phyloP scores from a whole-genome alignment of 2,329 filamentous ascomycete species.

The Colletotrichum navitas region DNA sequence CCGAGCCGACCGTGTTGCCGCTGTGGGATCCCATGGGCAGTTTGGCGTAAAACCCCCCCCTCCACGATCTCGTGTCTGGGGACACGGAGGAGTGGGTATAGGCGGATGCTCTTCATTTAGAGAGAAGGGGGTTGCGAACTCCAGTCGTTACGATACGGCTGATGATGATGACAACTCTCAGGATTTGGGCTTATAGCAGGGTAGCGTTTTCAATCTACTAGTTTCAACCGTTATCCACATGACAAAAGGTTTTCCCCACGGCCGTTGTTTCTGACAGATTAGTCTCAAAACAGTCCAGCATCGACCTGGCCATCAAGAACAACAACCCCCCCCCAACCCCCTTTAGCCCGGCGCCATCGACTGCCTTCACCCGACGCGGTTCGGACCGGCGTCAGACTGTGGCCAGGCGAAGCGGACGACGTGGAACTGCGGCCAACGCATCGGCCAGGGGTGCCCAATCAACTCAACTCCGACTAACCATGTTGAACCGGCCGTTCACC shows the following conservation, averaged over 20 bases:
- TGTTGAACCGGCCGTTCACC: not conserved
- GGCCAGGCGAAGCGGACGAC: not conserved
- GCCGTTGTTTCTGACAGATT: slow-evolving; percentile 1
- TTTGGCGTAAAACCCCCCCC: slow-evolving; percentile 63
- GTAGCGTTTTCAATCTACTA: slow-evolving; percentile 25
- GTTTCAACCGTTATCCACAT: not conserved
- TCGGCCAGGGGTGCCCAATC: not conserved
- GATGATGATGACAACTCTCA: slow-evolving; percentile 9
- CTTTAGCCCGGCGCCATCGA: not conserved
- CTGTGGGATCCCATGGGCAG: slow-evolving; percentile 87
- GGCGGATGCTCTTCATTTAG: not conserved
- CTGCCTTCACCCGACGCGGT: not conserved
- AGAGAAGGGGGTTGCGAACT: not conserved
- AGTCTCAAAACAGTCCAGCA: not conserved
- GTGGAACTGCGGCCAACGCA: not conserved
- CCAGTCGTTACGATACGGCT: slow-evolving; percentile 2
- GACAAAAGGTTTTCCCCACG: no score
- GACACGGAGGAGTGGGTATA: not conserved
- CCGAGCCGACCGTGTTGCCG: slow-evolving; percentile 78
- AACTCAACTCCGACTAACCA: not conserved
- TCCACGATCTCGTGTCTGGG: not conserved
- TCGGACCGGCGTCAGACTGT: not conserved
- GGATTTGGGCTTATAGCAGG: slow-evolving; percentile 7
- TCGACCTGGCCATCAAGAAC: not conserved
- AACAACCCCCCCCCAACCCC: no score